Conservation (phyloP, 2,329 filamentous ascomycete species). For the Aspergillus novoparasiticus region DNA sequence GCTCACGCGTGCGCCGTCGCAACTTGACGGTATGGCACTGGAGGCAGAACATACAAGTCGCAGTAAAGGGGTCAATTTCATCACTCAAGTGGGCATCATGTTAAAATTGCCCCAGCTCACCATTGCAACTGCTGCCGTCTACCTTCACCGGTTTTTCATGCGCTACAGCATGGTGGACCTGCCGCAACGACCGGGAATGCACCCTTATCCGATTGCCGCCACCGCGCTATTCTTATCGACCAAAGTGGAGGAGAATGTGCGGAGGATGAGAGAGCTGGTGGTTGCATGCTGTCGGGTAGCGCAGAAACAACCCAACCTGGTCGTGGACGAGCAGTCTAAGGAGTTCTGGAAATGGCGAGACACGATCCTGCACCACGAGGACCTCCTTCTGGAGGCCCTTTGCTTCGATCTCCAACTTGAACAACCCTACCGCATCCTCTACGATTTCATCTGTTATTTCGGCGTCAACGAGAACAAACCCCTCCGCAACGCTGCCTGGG, state of each 20-base stretch:
- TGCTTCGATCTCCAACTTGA: slow-evolving; percentile 94
- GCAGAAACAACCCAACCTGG: slow-evolving; percentile 86
- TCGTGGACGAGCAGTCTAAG: slow-evolving; percentile 95
- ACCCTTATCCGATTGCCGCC: slow-evolving; percentile 92
- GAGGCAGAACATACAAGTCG: slow-evolving; percentile 78
- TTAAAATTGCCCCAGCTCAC: slow-evolving; percentile 91
- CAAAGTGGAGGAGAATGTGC: slow-evolving; percentile 95
- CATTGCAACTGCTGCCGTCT: slow-evolving; percentile 86
- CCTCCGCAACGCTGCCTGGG: slow-evolving; percentile 85
- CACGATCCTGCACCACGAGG: slow-evolving; percentile 88
- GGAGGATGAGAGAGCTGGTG: slow-evolving; percentile 93
- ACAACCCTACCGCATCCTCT: slow-evolving; percentile 82
- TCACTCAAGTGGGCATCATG: slow-evolving; percentile 89
- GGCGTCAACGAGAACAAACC: slow-evolving; percentile 76
- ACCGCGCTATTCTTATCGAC: slow-evolving; percentile 92
- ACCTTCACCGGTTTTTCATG: slow-evolving; percentile 97
- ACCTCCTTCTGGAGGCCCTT: slow-evolving; percentile 84
- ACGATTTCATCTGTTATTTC: slow-evolving; percentile 75
- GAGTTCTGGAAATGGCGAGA: slow-evolving; percentile 99
- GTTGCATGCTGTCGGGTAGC: slow-evolving; percentile 92
- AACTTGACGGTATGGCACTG: slow-evolving; percentile 76
- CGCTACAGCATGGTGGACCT: slow-evolving; percentile 77
- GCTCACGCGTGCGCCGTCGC: slow-evolving; percentile 77
- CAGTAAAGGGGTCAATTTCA: slow-evolving; percentile 94
- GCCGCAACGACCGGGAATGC: slow-evolving; percentile 69